Evolutionary conservation across 306 rosid genomes (phyloP), one percentile per base, ranked within the genome.

Genomic region (Quercus gilva): DNA sequence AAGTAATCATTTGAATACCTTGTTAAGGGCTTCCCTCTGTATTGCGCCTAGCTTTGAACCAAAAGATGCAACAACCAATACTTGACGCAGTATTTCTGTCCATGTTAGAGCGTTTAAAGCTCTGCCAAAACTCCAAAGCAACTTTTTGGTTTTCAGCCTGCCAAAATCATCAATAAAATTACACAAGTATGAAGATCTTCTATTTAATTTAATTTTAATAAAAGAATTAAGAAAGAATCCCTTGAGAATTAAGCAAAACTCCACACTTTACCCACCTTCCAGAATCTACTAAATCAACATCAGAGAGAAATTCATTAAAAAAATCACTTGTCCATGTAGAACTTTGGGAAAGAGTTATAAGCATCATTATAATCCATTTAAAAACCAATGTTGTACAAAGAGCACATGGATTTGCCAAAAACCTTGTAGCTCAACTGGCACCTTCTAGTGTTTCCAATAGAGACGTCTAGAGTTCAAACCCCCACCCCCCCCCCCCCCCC

Each of bases 1-100:
- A 29, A 19, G 29, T 41, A 63, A 64, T 21, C 31, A 69, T 70
- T 83, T 33, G 33, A 84, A 80, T 86, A 92, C 99, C 99, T 91
- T 92, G 85, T 85, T 83, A 77, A 85, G 85, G 71, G 77, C 69
- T 43, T 91, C 99, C 86, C 85, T 89, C 45, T 80, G 89, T 76
- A 84, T 67, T 71, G 89, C 76, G 82, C 88, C 91, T 80, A 87
- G 89, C 83, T 91, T 92, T 56, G 94, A 90, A 87, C 98, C 95
- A 84, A 92, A 95, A 55, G 97, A 97, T 86, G 99, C 94, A 6
- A 94, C 98, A 78, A 88, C 84, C 89, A 95, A 87, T 51, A 95
- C 92, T 88, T 90, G 99, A 71, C 92, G 91, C 37, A 92, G 87
- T 89, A 92, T 89, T 86, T 28, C 29, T 28, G 29, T 28, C 29